Evolutionary conservation across 2,329 filamentous ascomycete genomes (phyloP), one percentile per base, ranked within the genome.

Genomic region (Albifimbria verrucaria): DNA sequence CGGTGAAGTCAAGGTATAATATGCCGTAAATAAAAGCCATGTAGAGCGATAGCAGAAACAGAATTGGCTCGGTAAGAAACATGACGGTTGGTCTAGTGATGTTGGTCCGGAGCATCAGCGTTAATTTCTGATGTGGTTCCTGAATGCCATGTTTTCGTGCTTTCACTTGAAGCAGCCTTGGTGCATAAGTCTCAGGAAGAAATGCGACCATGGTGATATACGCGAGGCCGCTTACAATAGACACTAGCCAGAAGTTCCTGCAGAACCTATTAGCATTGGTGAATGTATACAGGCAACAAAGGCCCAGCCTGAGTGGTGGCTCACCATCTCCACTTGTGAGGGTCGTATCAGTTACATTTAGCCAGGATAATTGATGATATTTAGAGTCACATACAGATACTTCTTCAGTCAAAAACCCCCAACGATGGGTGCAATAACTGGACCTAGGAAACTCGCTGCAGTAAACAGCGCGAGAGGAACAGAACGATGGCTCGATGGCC

Each of bases 221-320:
- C 24, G 83, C 69, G 5, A 71, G 63, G 3, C 79, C 81, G 2
- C 77, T 77, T 58, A 85, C 79, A 54, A 79, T 78, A 25, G 77
- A 75, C 59, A 83, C 71, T 11, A 86, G 66, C 1, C 81, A 81
- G 64, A 79, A 73, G 12, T 85, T 75, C 83, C 82, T 85, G 59
- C 79, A 68, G 82, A 82, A 84, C 0, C 83, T 83, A 58, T 82
- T 82, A n/a, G 80, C 77, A 52, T 87, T 82, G 0, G 85, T 85
- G 3, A 84, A 70, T 70, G 18, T 2, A 28, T 22, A 28, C 7
- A 20, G 52, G 55, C 41, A 57, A 48, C 21, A 48, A 12, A 39
- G 32, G 32, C 32, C 32, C 32, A 39, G 32, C 32, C 32, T 39
- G 32, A 39, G 32, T 39, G 5, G 18, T 39, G 32, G 32, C 11